phyloP scores from a whole-genome alignment of 2,329 filamentous ascomycete species.

The Fusarium tanahbumbuense region DNA sequence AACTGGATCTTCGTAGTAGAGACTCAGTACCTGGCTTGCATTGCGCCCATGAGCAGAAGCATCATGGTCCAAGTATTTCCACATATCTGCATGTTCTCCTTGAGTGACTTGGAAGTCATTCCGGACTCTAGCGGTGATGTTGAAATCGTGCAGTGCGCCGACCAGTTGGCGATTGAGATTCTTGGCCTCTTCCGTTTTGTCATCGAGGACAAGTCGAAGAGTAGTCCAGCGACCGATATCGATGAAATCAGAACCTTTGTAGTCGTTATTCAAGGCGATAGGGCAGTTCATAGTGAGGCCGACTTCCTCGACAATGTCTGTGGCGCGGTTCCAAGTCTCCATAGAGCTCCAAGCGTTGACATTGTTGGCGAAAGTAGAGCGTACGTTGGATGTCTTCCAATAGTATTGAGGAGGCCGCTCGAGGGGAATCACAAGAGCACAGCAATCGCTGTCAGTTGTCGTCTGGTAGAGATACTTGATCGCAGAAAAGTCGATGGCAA shows the following conservation, averaged over 20 bases:
- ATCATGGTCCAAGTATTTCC: constrained; percentile 49
- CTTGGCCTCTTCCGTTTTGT: constrained; percentile 38
- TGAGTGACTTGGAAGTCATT: constrained; percentile 56
- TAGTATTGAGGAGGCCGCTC: constrained; percentile 62
- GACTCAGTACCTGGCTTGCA: constrained; percentile 46
- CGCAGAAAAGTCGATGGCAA: constrained; percentile 59
- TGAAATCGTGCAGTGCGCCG: constrained; percentile 75
- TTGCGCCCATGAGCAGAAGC: constrained; percentile 27
- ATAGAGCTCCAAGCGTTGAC: constrained; percentile 53
- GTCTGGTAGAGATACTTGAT: constrained; percentile 58
- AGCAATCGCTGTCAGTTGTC: constrained; percentile 42
- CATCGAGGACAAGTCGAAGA: constrained; percentile 60
- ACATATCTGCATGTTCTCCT: constrained; percentile 42
- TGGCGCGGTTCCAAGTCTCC: constrained; percentile 63
- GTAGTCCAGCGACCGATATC: constrained; percentile 69
- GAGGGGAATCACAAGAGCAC: constrained; percentile 61
- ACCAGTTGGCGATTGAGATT: constrained; percentile 58
- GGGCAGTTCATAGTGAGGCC: constrained; percentile 50
- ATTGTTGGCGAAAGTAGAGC: constrained; percentile 50
- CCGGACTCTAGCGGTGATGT: constrained; percentile 65
- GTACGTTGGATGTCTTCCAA: constrained; percentile 51
- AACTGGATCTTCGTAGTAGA: constrained; percentile 22
- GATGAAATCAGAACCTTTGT: constrained; percentile 53
- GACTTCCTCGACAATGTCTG: constrained; percentile 56
- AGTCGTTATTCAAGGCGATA: constrained; percentile 54